Evolutionary conservation across 305 asterid genomes (phyloP).

Genomic region (Petunia hybrid): DNA sequence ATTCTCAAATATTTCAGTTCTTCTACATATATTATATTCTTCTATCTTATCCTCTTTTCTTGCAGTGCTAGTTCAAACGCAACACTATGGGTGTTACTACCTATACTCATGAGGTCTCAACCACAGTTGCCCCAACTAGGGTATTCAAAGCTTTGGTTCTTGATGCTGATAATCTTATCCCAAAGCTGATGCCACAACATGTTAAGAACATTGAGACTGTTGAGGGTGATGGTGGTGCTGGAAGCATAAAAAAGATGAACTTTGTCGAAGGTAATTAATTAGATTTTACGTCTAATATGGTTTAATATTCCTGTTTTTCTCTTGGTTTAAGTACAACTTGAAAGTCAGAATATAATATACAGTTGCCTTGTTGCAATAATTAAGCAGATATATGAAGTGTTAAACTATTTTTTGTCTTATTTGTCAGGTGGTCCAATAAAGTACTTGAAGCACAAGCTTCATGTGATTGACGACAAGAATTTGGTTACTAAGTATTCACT

Average conservation of each 20-base stretch:
- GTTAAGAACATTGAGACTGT: slow-evolving; percentile 67
- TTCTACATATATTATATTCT: background rate
- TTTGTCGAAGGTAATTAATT: slow-evolving; percentile 53
- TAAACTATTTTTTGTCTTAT: background rate
- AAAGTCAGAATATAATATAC: no score
- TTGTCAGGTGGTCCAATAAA: slow-evolving; percentile 54
- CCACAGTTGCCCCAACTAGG: slow-evolving; percentile 53
- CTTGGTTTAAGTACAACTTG: background rate
- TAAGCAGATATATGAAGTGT: no score
- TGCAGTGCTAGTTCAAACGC: background rate
- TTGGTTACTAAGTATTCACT: slow-evolving; percentile 48
- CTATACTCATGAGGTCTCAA: background rate
- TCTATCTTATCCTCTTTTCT: no score
- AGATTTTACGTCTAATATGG: background rate
- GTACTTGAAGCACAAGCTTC: slow-evolving; percentile 60
- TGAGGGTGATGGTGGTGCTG: slow-evolving; percentile 61
- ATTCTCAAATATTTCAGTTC: background rate
- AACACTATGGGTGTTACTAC: slow-evolving; percentile 26
- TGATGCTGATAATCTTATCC: slow-evolving; percentile 67
- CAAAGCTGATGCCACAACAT: slow-evolving; percentile 65
- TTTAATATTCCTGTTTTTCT: no score
- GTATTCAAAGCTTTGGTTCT: slow-evolving; percentile 71
- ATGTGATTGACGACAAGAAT: slow-evolving; percentile 53
- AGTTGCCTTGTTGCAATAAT: no score
- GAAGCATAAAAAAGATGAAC: slow-evolving; percentile 69